A percentile compares a stretch with the other conserved stretches of the same genome.
Conservation (phyloP, 352 stramenopile species). For the Halophytophthora polymorphica region DNA sequence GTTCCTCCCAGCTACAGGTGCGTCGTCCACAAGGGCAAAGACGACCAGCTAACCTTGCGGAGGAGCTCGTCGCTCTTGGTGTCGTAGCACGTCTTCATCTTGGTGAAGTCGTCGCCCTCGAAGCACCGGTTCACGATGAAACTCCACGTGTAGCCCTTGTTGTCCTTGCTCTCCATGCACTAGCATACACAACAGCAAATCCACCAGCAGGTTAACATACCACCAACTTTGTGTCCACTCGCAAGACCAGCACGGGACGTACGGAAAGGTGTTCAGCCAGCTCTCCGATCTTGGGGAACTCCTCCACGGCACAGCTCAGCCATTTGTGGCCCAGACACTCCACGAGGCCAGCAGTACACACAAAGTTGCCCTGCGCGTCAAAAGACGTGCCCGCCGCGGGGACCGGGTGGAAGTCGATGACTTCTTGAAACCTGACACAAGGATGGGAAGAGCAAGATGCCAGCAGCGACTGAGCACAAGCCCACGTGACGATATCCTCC, state of each 20-base stretch:
- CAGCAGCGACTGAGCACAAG: not conserved
- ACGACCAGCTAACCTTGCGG: conserved; percentile 31
- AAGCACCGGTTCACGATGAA: conserved; percentile 66
- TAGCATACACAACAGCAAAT: conserved; percentile 11
- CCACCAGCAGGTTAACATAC: conserved; percentile 5
- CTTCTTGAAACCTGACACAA: conserved; percentile 56
- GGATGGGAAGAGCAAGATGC: conserved; percentile 7
- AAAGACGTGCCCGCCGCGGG: conserved; percentile 64
- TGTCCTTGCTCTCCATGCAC: conserved; percentile 77
- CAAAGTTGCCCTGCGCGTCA: conserved; percentile 57
- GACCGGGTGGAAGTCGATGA: conserved; percentile 66
- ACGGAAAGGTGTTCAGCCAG: conserved; percentile 64
- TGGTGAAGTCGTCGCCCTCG: conserved; percentile 32
- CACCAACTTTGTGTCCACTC: conserved; percentile 2
- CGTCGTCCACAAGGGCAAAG: too few relatives aligned
- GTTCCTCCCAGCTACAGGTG: not conserved
- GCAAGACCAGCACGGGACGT: conserved; percentile 8
- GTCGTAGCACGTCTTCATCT: conserved; percentile 67
- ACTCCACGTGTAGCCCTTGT: conserved; percentile 70
- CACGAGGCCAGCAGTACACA: conserved; percentile 61
- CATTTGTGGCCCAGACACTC: conserved; percentile 80
- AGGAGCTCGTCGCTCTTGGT: conserved; percentile 55
- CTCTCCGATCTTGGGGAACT: conserved; percentile 60
- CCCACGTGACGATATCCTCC: not conserved
- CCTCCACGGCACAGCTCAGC: conserved; percentile 70